phyloP scores from a whole-genome alignment of 1,284 basidiomycete genomes.

The Malassezia slooffiae region DNA sequence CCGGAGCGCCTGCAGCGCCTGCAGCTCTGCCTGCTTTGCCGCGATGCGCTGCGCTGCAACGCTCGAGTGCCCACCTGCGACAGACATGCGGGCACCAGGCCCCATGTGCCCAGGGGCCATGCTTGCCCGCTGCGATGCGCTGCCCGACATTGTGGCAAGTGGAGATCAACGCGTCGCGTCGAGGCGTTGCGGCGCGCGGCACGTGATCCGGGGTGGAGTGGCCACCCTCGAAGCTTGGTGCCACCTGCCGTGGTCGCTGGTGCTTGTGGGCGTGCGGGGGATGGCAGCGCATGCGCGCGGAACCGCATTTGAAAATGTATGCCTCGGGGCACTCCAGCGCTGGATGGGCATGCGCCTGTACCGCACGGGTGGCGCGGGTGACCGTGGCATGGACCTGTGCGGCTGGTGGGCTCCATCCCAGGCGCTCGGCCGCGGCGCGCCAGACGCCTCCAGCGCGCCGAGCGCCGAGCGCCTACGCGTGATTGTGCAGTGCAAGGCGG shows the following conservation, averaged over 20 bases:
- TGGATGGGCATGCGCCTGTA: constrained; percentile 66
- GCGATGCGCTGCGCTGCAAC: constrained; percentile 15
- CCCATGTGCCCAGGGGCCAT: constrained; percentile 4
- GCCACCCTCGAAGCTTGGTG: too few relatives aligned
- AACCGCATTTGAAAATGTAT: constrained; percentile 63
- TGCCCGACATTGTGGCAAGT: too few relatives aligned
- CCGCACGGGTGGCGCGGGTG: constrained; percentile 63
- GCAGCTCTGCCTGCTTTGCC: constrained; percentile 38
- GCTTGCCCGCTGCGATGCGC: constrained; percentile 10
- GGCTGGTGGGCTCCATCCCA: constrained; percentile 82
- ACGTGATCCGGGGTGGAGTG: too few relatives aligned
- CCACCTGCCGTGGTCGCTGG: too few relatives aligned
- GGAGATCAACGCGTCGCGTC: too few relatives aligned
- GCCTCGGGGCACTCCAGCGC: constrained; percentile 55
- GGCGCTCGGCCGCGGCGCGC: neutral
- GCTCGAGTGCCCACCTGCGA: constrained; percentile 6
- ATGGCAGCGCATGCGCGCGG: constrained; percentile 54
- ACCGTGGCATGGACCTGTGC: constrained; percentile 75
- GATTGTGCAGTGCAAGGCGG: constrained; percentile 82
- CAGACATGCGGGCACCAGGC: constrained; percentile 12
- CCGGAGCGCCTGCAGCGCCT: constrained; percentile 32
- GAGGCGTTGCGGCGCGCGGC: too few relatives aligned
- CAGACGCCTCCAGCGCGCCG: neutral
- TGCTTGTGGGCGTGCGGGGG: too few relatives aligned
- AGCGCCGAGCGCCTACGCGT: constrained; percentile 52